phyloP scores from a whole-genome alignment of 768 basidiomycete genomes.

The Rhodotorula sphaerocarpa region DNA sequence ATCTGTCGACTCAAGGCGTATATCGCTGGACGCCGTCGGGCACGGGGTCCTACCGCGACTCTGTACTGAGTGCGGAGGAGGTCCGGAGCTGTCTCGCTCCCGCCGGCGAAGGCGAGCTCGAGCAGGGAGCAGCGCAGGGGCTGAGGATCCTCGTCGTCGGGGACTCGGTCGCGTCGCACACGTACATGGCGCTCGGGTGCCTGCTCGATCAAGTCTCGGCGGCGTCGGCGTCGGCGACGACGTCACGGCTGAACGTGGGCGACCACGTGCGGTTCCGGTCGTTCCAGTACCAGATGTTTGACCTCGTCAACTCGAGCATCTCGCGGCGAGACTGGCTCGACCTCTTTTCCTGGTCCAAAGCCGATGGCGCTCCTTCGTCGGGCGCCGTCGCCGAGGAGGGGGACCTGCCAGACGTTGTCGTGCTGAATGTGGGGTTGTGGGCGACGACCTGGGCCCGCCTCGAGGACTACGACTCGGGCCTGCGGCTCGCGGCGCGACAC shows the following conservation, averaged over 20 bases:
- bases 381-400: neutral
- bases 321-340: no score
- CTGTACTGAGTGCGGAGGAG: neutral
- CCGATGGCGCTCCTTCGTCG: no score
- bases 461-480: neutral
- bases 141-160: slow-evolving; percentile 1
- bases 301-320: neutral
- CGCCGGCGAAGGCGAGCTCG: neutral
- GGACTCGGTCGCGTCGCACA: slow-evolving; percentile 2
- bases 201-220: slow-evolving; percentile 1
- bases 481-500: neutral
- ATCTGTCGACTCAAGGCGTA: neutral
- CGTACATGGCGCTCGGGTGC: slow-evolving; percentile 4
- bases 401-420: neutral
- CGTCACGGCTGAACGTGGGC: neutral
- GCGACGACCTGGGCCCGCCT: neutral
- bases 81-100: neutral
- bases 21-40: neutral
- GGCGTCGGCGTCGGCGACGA: no score
- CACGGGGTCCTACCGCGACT: neutral
- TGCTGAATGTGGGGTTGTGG: slow-evolving; percentile 4
- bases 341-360: no score
- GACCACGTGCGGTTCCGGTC: neutral
- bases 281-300: slow-evolving; percentile 7
- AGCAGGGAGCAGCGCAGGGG: neutral